Base-by-base conservation (phyloP, 768 basidiomycete genomes). In the Ramaria sp. region DNA sequence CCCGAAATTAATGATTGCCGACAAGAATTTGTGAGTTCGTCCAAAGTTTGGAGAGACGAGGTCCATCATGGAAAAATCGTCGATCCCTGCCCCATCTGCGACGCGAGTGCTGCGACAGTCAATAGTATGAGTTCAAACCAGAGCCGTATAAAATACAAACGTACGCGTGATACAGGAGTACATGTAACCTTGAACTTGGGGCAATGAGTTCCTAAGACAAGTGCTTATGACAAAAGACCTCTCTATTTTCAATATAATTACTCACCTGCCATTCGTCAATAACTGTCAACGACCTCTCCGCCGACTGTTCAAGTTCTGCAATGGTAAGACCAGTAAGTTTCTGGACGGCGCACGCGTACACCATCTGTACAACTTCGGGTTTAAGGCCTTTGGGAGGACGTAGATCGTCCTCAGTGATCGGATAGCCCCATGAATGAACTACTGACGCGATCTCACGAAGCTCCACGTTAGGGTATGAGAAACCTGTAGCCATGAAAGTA, bases 1-100 rank as follows among this genome's bases (percentile, higher is more conserved):
- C 67, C 91, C 79, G 65, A 94, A 90, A 69, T 96, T 96, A 72
- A 94, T 88, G 60, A 95, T 86, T 2, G 86, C 90, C 34, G 88
- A 89, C 58, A 96, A 77, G 38, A 87, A 72, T 50, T 78, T 73
- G 27, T 84, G 75, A 0, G 90, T 88, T 27, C 93, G 82, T 39
- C 83, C 78, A 25, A 79, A 70, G 7, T 88, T 84, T 1, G 93
- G 93, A 44, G 72, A 74, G 53, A 74, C 73, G 16, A 95, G 66
- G 59, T 96, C 93, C 59, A 73, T 79, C 51, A 86, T 71, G 58
- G 75, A 82, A 65, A 95, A 93, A 64, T 86, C 82, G 52, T 83
- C 78, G 37, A 88, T 78, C 61, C 82, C 74, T 5, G 89, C 85
- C 0, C 87, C 82, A 48, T 68, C 73, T 2, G 87, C 85, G 30